Evolutionary conservation across 306 rosid genomes (phyloP).

Genomic region (Prosopis cineraria): DNA sequence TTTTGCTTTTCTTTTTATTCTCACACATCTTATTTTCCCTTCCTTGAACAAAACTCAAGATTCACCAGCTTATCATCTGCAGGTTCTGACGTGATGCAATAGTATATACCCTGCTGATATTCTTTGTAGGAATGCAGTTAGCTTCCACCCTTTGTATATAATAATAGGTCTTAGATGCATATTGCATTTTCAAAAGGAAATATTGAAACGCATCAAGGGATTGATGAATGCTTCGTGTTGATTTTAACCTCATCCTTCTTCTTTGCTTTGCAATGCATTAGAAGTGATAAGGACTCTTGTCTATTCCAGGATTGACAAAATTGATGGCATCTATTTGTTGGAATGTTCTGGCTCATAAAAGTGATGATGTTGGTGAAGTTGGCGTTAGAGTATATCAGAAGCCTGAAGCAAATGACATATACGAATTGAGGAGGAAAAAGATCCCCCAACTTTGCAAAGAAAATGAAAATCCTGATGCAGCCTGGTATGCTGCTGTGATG

Average conservation of each 20-base stretch:
- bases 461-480: slow-evolving; percentile 91
- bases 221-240: slow-evolving; percentile 18
- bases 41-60: not conserved
- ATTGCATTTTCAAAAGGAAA: slow-evolving; percentile 23
- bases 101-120: not conserved
- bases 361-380: slow-evolving; percentile 80
- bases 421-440: slow-evolving; percentile 79
- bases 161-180: slow-evolving; percentile 20
- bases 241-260: slow-evolving; percentile 23
- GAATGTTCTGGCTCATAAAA: slow-evolving; percentile 96
- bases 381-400: slow-evolving; percentile 92
- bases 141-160: not conserved
- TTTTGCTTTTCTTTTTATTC: not conserved
- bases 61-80: slow-evolving; percentile 3
- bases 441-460: slow-evolving; percentile 87
- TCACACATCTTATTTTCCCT: not conserved
- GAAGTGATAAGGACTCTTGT: slow-evolving; percentile 32
- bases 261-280: slow-evolving; percentile 14
- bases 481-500: slow-evolving; percentile 60
- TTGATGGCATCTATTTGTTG: slow-evolving; percentile 83
- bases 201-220: not conserved
- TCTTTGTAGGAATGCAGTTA: not conserved
- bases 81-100: not conserved
- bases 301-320: slow-evolving; percentile 68
- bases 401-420: slow-evolving; percentile 85